Conservation (phyloP, 1,139 yeast genomes). For the Pichia sp. region DNA sequence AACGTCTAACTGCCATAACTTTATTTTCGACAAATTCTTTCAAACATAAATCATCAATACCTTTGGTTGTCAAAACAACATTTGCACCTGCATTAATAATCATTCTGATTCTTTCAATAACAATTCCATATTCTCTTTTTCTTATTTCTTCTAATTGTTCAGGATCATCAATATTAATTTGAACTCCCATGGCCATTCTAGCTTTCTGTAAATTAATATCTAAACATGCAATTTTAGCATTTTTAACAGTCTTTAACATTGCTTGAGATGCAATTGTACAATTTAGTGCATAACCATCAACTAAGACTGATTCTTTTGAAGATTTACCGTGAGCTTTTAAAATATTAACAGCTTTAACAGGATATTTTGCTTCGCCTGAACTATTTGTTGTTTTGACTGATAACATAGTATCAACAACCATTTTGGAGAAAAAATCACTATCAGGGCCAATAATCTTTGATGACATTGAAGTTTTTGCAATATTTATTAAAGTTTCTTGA, state of each 20-base stretch:
- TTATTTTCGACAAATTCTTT: constrained; percentile 94
- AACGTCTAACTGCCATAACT: constrained; percentile 96
- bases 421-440: constrained; percentile 77
- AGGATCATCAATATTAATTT: constrained; percentile 94
- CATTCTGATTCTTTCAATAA: constrained; percentile 80
- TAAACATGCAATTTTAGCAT: constrained; percentile 85
- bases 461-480: constrained; percentile 96
- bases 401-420: constrained; percentile 93
- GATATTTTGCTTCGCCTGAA: constrained; percentile 87
- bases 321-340: constrained; percentile 97
- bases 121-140: constrained; percentile 87
- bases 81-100: constrained; percentile 93
- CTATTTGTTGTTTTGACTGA: constrained; percentile 89
- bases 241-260: constrained; percentile 68
- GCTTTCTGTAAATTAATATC: constrained; percentile 95
- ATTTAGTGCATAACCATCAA: constrained; percentile 92
- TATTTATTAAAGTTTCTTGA: constrained; percentile 71
- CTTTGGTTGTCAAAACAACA: constrained; percentile 93
- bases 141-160: constrained; percentile 87
- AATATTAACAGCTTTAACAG: constrained; percentile 95
- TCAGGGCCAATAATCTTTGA: constrained; percentile 96
- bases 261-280: constrained; percentile 98
- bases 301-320: constrained; percentile 74
- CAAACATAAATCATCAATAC: constrained; percentile 93
- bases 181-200: constrained; percentile 97